Base-by-base conservation (phyloP, 257 asterid genomes). In the Forsythia viridissima region DNA sequence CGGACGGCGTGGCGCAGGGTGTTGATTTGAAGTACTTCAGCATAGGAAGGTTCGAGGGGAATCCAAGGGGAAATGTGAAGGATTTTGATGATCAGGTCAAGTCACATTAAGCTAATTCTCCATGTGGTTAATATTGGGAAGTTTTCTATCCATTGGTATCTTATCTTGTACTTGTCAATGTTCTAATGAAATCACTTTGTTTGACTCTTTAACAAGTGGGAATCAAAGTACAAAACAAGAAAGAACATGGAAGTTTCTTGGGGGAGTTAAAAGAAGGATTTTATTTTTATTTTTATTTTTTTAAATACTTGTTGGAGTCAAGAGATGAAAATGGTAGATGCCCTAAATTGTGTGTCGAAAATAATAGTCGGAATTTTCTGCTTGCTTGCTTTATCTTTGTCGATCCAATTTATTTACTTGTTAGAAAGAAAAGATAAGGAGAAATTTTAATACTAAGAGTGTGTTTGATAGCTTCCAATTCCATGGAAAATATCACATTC, bases 1-100 rank as follows among this genome's bases (percentile, higher is more conserved):
- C 24, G 70, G 73, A 48, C 1, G 97, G 92, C 71, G 74, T 44
- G 44, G 88, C 76, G 16, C 81, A 83, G 37, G 90, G 86, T 72
- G 86, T 81, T 85, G 92, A 89, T 15, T 78, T 92, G 69, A 82
- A 84, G 76, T 82, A 63, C 70, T 63, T 63, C 40, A 4, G 70
- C 5, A 30, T 63, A 21, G 18, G 70, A 30, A 24, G 70, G 13
- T 63, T 63, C 7, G 70, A 63, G 7, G 39, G 8, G 38, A 63
- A 63, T 63, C 38, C 16, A 24, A 15, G 38, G 7, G 70, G 70
- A 24, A 63, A 63, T 63, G 70, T 63, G 70, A 63, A 63, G 16
- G 70, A 30, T 10, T 63, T 21, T 63, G 70, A 21, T 30, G 40
- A 30, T 30, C 70, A 63, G 15, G 70, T 63, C 11, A 63, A 63